Percentiles rank a stretch among this genome's conserved stretches.
phyloP scores from a whole-genome alignment of 1,284 basidiomycete genomes.

The Wallemia ichthyophaga region DNA sequence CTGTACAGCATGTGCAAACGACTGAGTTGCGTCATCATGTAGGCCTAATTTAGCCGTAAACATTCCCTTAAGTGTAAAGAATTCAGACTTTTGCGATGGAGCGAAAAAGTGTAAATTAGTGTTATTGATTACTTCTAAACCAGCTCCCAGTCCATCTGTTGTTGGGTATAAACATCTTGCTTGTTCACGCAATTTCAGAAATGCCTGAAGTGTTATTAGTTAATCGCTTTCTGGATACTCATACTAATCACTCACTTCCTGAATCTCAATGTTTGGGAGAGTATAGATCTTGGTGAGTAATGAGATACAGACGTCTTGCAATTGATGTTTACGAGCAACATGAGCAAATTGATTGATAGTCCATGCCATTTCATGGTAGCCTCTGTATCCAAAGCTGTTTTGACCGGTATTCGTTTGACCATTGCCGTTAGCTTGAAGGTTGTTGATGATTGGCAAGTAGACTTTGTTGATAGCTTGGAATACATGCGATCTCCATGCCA shows the following conservation, averaged over 20 bases:
- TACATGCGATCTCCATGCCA: slow-evolving; percentile 83
- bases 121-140: slow-evolving; percentile 94
- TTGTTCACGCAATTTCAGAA: slow-evolving; percentile 93
- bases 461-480: slow-evolving; percentile 84
- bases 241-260: slow-evolving; percentile 23
- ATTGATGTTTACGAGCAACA: slow-evolving; percentile 84
- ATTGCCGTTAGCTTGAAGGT: slow-evolving; percentile 22
- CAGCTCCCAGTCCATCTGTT: slow-evolving; percentile 68
- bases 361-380: slow-evolving; percentile 99
- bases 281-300: slow-evolving; percentile 95
- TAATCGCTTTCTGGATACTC: too few species aligned
- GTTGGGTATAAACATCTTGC: slow-evolving; percentile 98
- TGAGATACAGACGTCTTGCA: slow-evolving; percentile 83
- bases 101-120: slow-evolving; percentile 99
- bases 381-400: slow-evolving; percentile 78
- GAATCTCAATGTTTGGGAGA: slow-evolving; percentile 96
- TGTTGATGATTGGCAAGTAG: slow-evolving; percentile 64
- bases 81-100: slow-evolving; percentile 78
- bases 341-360: slow-evolving; percentile 99
- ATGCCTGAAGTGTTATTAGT: slow-evolving; percentile 24
- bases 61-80: slow-evolving; percentile 98
- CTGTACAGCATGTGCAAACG: slow-evolving; percentile 83
- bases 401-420: slow-evolving; percentile 22
- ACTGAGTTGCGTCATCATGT: slow-evolving; percentile 66
- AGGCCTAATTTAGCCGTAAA: slow-evolving; percentile 72